phyloP scores from a whole-genome alignment of 352 stramenopile species.

The Achlya hypogyna region DNA sequence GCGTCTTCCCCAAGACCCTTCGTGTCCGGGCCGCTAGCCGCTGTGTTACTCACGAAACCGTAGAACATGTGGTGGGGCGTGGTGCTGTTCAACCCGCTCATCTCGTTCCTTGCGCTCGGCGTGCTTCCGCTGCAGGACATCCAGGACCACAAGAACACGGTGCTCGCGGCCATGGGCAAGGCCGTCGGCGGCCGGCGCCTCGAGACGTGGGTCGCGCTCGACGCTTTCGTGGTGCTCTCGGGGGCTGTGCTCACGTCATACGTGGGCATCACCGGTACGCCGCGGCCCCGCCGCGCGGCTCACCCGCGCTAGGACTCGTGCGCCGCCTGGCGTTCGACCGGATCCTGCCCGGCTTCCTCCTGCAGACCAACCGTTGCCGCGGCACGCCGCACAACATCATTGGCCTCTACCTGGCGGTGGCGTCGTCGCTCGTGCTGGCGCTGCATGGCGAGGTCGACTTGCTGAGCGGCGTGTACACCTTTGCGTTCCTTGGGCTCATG shows the following conservation, averaged over 20 bases:
- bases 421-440: constrained; percentile 29
- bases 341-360: constrained; percentile 21
- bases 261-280: constrained; percentile 39
- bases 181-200: constrained; percentile 31
- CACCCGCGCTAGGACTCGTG: constrained; percentile 16
- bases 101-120: constrained; percentile 51
- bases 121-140: constrained; percentile 70
- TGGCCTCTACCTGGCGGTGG: constrained; percentile 30
- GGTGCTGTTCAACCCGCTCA: constrained; percentile 73
- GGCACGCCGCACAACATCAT: constrained; percentile 35
- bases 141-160: constrained; percentile 38
- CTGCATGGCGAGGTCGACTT: constrained; percentile 39
- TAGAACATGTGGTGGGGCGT: constrained; percentile 68
- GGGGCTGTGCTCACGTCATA: constrained; percentile 83
- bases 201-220: constrained; percentile 48
- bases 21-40: constrained; percentile 17
- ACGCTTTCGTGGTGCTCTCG: constrained; percentile 81
- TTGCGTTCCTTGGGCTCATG: constrained; percentile 53
- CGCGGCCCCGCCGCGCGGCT: neutral
- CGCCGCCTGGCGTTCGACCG: constrained; percentile 43
- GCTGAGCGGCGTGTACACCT: constrained; percentile 49
- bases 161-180: constrained; percentile 60
- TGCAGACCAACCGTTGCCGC: constrained; percentile 27
- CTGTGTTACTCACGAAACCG: neutral
- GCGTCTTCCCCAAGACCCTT: constrained; percentile 72